A percentile compares a stretch with the other conserved stretches of the same genome.
Evolutionary conservation across 192 early-diverging fungal genomes (phyloP).

Genomic region (Endogone sp.): DNA sequence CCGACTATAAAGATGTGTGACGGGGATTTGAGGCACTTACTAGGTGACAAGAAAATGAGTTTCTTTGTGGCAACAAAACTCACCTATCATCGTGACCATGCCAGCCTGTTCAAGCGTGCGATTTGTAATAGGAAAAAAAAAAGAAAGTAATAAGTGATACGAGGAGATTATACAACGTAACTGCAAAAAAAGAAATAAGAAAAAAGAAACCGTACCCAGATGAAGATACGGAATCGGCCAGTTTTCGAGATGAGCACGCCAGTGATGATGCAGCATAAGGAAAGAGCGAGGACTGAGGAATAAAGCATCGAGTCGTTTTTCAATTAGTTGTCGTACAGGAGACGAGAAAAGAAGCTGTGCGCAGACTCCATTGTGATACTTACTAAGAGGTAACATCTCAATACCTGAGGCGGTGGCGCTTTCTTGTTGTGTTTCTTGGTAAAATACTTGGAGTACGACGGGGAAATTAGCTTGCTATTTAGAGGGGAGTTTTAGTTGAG

Average conservation of each 20-base stretch:
- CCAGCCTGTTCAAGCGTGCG: not conserved
- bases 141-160: not conserved
- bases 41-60: not conserved
- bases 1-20: slow-evolving; percentile 53
- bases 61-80: not conserved
- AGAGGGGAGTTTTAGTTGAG: slow-evolving; percentile 55
- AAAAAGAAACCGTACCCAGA: slow-evolving; percentile 49
- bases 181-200: not conserved
- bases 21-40: not conserved
- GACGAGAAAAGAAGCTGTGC: too few relatives aligned
- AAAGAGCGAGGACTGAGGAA: slow-evolving; percentile 68
- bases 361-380: too few relatives aligned
- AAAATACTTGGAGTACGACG: slow-evolving; percentile 15
- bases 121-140: too few relatives aligned
- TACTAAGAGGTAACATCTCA: slow-evolving; percentile 55
- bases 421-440: slow-evolving; percentile 37
- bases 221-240: slow-evolving; percentile 56
- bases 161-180: too few relatives aligned
- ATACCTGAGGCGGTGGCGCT: slow-evolving; percentile 49
- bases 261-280: slow-evolving; percentile 58
- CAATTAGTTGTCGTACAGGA: too few relatives aligned
- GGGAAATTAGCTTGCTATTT: too few relatives aligned
- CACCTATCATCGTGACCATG: not conserved
- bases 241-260: slow-evolving; percentile 61
- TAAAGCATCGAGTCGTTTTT: slow-evolving; percentile 18